Evolutionary conservation across 2,329 filamentous ascomycete species (phyloP), one percentile per base, ranked within the genome.

Genomic region (Trichoderma sp.): DNA sequence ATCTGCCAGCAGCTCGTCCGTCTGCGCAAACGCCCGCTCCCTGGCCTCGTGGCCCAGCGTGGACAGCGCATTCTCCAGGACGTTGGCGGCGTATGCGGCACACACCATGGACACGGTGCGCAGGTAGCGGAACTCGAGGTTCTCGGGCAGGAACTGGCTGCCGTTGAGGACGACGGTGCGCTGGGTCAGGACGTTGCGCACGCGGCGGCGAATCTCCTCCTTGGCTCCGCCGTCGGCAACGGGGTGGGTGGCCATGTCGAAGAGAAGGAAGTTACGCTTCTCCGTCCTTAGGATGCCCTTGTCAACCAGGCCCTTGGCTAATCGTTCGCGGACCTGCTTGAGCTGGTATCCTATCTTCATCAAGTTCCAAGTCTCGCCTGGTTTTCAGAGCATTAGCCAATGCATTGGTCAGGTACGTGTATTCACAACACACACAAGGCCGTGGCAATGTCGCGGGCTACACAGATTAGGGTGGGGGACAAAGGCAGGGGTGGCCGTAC

Each of bases 261-360:
- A 99, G 75, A 99, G 92, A 75, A 99, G 89, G 86, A 99, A 99
- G 86, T 99, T 99, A 84, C 94, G 94, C 87, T 99, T 99, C 84
- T 99, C 96, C 73, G 96, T 99, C 78, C 96, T 93, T 72, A 99
- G 89, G 81, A 99, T 97, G 79, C 96, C 96, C 86, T 99, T 99
- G 86, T 99, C 96, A 75, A 99, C 96, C 60, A 99, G 90, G 39
- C 96, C 96, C 84, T 99, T 99, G 79, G 95, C 95, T 71, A 99
- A 89, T 72, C 96, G 93, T 86, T 99, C 96, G 80, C 96, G 94
- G 72, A 99, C 96, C 87, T 99, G 96, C 86, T 99, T 99, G 77
- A 99, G 89, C 86, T 99, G 96, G 84, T 99, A 99, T 81, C 96
- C 96, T 78, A 99, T 99, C 87, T 99, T 99, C 96, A 99, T 98